Conservation (phyloP, 176 grass and related monocot genomes). For the Juncus inflexus region DNA sequence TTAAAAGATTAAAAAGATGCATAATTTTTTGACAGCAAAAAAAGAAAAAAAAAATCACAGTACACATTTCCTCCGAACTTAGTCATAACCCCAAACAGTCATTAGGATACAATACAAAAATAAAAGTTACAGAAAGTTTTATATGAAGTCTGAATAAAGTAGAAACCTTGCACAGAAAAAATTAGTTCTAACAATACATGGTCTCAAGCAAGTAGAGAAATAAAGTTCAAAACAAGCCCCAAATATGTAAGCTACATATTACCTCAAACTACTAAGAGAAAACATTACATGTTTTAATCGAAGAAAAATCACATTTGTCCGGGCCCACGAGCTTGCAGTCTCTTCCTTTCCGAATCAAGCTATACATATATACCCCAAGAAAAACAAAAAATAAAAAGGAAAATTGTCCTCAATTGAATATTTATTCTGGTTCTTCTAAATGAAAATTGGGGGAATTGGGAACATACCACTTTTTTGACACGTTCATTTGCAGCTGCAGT, state of each 20-base stretch:
- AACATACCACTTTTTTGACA: slow-evolving; percentile 95
- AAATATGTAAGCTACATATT: slow-evolving; percentile 13
- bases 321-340: slow-evolving; percentile 56
- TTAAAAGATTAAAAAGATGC: not conserved
- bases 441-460: not conserved
- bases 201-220: slow-evolving; percentile 15
- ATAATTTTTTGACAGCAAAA: not conserved
- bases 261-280: slow-evolving; percentile 9
- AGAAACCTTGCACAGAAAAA: slow-evolving; percentile 12
- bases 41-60: not conserved
- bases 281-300: slow-evolving; percentile 25
- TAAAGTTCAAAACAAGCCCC: slow-evolving; percentile 17
- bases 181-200: slow-evolving; percentile 9
- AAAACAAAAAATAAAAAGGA: slow-evolving; percentile 10
- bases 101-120: no score
- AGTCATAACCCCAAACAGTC: no score
- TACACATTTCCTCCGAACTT: no score
- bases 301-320: slow-evolving; percentile 41
- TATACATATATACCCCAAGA: slow-evolving; percentile 24
- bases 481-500: slow-evolving; percentile 80
- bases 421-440: not conserved
- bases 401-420: no score
- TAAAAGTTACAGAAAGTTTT: not conserved
- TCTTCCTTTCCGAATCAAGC: slow-evolving; percentile 97
- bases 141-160: slow-evolving; percentile 12